Base-by-base conservation (phyloP, 345 rosid genomes). In the Eucalyptus regnans region DNA sequence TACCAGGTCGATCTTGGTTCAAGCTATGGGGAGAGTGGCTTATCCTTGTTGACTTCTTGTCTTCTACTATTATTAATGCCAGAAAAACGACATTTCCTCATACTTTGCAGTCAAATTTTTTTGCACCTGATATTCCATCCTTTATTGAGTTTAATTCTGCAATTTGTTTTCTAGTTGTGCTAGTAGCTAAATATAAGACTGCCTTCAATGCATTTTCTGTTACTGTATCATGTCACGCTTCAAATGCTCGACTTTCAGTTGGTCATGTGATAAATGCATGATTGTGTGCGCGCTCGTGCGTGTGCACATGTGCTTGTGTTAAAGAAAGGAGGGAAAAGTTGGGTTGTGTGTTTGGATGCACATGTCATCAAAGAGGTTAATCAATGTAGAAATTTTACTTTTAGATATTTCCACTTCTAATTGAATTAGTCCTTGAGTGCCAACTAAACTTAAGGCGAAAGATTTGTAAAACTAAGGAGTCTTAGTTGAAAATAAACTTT, bases 271-370 rank as follows among this genome's bases (percentile, higher is more conserved):
- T 37, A 18, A 18, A 71, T 71, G 25, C 23, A 20, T 18, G 20
- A 37, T 37, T 71, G 44, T 11, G 11, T 3, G 3, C 7, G 13
- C 14, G 2, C 23, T 4, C 1, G 50, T 5, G 56, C 56, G 0
- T 18, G 23, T 52, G 62, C 15, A 2, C 18, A 18, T 17, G 18
- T 7, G 25, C 22, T 25, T 64, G 76, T 6, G 27, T 71, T 71
- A 71, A 71, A 71, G 83, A 71, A 71, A 71, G 46, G 81, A 71
- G 81, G 16, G 81, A 71, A 17, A 71, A 71, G 44, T 68, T 3
- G 44, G 13, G 80, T 68, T 9, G 44, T 68, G 80, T 33, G 44
- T 68, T 68, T 68, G 25, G 23, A 71, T 71, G 44, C 81, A 18
- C 81, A 37, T 71, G 81, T 3, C 81, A 71, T 37, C 46, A 18